Conservation (phyloP, 768 basidiomycete species). For the Naganishia vishniacii region DNA sequence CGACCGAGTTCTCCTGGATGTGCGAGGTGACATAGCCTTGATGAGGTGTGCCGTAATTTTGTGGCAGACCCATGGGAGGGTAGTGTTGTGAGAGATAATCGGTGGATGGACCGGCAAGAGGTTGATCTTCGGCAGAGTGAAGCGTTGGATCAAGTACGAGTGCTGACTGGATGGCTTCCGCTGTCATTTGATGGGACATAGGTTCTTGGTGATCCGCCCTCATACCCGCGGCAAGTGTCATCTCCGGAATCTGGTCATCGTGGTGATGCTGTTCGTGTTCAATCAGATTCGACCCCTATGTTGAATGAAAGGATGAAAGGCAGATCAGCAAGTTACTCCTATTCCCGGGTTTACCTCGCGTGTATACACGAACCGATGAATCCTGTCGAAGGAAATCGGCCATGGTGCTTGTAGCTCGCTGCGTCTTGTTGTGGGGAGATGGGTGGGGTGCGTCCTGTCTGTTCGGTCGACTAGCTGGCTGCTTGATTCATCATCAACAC, state of each 20-base stretch:
- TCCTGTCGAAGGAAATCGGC: not conserved
- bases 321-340: not conserved
- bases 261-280: conserved; percentile 8
- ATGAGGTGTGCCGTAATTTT: not conserved
- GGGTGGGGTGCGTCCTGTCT: not conserved
- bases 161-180: not conserved
- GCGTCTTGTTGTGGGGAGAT: not conserved
- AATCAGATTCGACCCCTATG: not conserved
- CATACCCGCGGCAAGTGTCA: conserved; percentile 18
- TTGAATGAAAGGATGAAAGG: not conserved
- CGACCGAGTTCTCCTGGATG: not conserved
- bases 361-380: conserved; percentile 2
- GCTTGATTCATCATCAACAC: conserved; percentile 1
- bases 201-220: conserved; percentile 1
- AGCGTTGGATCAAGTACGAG: conserved; percentile 14
- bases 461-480: not conserved
- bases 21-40: not conserved
- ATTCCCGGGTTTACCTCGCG: no score
- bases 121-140: conserved; percentile 2
- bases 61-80: not conserved
- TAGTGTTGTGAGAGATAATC: not conserved
- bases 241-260: conserved; percentile 18
- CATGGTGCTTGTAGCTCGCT: not conserved
- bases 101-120: not conserved
- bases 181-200: not conserved